Conservation (phyloP, 495 filamentous ascomycete species). For the Durotheca rogersii region DNA sequence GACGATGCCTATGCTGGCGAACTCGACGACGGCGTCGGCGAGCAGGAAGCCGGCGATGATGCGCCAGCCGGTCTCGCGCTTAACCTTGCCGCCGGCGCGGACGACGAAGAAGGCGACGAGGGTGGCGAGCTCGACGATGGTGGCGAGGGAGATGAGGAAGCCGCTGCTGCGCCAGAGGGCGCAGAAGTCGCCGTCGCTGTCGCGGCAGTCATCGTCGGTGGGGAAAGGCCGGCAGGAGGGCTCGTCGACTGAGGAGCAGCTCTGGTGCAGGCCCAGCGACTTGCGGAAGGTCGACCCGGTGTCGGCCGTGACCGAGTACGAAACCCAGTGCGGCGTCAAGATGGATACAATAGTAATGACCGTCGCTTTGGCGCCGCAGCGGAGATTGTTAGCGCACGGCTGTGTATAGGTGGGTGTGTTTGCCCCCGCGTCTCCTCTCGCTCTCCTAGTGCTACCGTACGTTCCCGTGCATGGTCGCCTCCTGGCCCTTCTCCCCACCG, state of each 20-base stretch:
- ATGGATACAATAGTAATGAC: slow-evolving; percentile 75
- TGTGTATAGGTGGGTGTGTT: background rate
- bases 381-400: slow-evolving; percentile 18
- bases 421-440: no score
- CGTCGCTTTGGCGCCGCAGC: slow-evolving; percentile 57
- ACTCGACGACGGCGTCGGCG: slow-evolving; percentile 61
- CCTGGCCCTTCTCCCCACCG: no score
- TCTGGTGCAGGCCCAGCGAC: slow-evolving; percentile 76
- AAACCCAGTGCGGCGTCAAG: slow-evolving; percentile 76
- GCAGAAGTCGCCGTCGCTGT: slow-evolving; percentile 79
- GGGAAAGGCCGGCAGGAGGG: slow-evolving; percentile 52
- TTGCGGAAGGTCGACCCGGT: slow-evolving; percentile 57
- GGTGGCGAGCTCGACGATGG: slow-evolving; percentile 72
- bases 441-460: no score
- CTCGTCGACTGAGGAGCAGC: slow-evolving; percentile 60
- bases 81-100: slow-evolving; percentile 71
- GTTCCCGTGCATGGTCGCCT: no score
- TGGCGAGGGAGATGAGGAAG: slow-evolving; percentile 80
- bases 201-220: slow-evolving; percentile 67
- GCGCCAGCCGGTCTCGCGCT: slow-evolving; percentile 77
- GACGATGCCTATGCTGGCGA: slow-evolving; percentile 72
- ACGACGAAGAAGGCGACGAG: slow-evolving; percentile 74
- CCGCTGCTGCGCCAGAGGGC: slow-evolving; percentile 86
- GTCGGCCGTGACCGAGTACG: slow-evolving; percentile 61
- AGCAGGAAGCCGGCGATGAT: slow-evolving; percentile 64